These are phyloP conservation scores for Madurella fahalii DNA, from an alignment of 2,329 filamentous ascomycete species.

Conservation along the genomic window DNA sequence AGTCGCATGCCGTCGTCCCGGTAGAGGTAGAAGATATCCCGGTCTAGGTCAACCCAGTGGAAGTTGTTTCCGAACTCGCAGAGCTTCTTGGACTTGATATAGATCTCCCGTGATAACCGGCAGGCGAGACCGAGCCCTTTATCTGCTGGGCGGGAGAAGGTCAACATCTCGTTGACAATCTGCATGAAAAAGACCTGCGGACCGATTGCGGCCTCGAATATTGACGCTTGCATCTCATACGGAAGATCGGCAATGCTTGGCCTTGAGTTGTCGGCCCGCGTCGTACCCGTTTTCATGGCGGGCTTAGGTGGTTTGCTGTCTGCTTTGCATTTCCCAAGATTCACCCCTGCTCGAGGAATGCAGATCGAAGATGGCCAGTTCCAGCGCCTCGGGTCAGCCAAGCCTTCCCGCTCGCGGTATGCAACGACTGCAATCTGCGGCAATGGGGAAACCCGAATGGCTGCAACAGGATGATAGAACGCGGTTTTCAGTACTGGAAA, in stretches of 20 bases:
- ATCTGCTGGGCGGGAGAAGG: slow-evolving; percentile 1
- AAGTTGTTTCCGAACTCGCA: neutral
- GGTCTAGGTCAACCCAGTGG: slow-evolving; percentile 12
- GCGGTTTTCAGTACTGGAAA: no score
- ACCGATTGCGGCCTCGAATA: slow-evolving; percentile 15
- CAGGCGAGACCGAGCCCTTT: slow-evolving; percentile 8
- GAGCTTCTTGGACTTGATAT: slow-evolving; percentile 4
- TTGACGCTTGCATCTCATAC: slow-evolving; percentile 13
- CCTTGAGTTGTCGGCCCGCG: neutral
- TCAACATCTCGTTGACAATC: slow-evolving; percentile 3
- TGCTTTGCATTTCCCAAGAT: neutral
- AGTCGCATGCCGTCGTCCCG: slow-evolving; percentile 1
- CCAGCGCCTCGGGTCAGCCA: no score
- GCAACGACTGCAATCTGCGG: no score
- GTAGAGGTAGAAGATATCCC: slow-evolving; percentile 21
- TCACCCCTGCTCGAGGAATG: no score
- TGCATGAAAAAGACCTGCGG: slow-evolving; percentile 16
- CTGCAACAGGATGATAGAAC: no score
- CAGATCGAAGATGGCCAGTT: no score
- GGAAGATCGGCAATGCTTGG: slow-evolving; percentile 14
- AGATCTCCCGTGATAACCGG: slow-evolving; percentile 15
- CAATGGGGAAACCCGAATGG: no score
- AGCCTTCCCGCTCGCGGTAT: no score
- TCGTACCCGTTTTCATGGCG: slow-evolving; percentile 2
- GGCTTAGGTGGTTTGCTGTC: neutral